Conservation (phyloP, 2,329 filamentous ascomycete species). For the Aureobasidium sp. region DNA sequence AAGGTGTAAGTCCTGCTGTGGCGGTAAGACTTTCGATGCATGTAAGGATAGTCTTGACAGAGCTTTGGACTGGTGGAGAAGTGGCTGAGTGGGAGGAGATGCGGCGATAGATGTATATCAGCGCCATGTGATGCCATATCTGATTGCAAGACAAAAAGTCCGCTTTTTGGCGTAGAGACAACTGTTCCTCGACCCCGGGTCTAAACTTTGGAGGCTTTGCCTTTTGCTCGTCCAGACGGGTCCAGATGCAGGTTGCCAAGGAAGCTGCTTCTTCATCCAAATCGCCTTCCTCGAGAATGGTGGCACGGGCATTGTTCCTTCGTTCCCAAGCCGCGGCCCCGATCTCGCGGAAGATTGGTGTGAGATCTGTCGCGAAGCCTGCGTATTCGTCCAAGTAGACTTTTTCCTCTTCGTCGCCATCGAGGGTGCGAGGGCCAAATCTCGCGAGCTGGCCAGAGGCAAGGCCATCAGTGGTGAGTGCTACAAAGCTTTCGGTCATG, state of each 20-base stretch:
- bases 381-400: constrained; percentile 16
- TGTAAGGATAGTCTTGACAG: neutral
- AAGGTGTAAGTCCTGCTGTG: constrained; percentile 12
- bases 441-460: constrained; percentile 11
- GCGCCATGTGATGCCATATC: constrained; percentile 15
- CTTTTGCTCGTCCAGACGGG: neutral
- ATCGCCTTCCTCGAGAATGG: constrained; percentile 8
- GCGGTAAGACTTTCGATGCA: constrained; percentile 9
- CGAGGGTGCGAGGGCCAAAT: neutral
- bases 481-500: constrained; percentile 16
- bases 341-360: constrained; percentile 12
- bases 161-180: neutral
- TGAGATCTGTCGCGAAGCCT: constrained; percentile 14
- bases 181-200: constrained; percentile 7
- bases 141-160: constrained; percentile 13
- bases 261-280: constrained; percentile 10
- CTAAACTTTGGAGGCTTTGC: neutral
- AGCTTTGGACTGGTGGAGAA: neutral
- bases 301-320: neutral
- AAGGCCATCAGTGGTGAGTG: constrained; percentile 11
- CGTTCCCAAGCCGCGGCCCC: constrained; percentile 15
- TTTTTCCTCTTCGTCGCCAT: constrained; percentile 5
- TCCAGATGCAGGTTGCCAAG: neutral
- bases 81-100: neutral
- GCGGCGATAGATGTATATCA: constrained; percentile 14